Conservation (phyloP, 2,329 filamentous ascomycete species). For the Claviceps fusiformis region DNA sequence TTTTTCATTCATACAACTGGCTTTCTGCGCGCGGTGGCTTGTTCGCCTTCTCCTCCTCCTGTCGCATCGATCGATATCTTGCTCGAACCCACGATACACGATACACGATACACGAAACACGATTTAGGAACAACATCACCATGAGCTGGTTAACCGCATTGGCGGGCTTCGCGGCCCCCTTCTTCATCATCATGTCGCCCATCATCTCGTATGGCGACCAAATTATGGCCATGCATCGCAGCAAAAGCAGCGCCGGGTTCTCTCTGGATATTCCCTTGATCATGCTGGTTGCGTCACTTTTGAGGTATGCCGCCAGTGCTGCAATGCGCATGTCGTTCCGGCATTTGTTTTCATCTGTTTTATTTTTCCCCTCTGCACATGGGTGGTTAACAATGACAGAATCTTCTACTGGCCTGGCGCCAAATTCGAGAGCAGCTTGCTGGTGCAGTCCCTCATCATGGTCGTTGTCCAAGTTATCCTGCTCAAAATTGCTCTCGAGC, state of each 20-base stretch:
- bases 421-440: constrained; percentile 47
- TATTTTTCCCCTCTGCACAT: too few species aligned
- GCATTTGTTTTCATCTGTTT: not conserved
- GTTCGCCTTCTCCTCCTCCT: too few species aligned
- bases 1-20: too few species aligned
- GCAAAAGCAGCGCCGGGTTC: constrained; percentile 52
- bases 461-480: constrained; percentile 48
- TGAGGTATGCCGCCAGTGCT: too few species aligned
- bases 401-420: constrained; percentile 59
- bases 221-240: constrained; percentile 49
- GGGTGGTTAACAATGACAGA: constrained; percentile 21
- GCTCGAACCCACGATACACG: too few species aligned
- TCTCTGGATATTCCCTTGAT: constrained; percentile 60
- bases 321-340: too few species aligned
- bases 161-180: constrained; percentile 44
- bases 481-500: constrained; percentile 54
- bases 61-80: too few species aligned
- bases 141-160: constrained; percentile 32
- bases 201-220: constrained; percentile 54
- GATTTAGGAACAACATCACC: constrained; percentile 6
- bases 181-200: constrained; percentile 51
- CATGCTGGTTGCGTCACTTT: constrained; percentile 55
- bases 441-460: constrained; percentile 54
- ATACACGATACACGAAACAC: too few species aligned
- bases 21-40: too few species aligned